Evolutionary conservation across 1,139 yeast species (phyloP), one percentile per base, ranked within the genome.

Genomic region (Eremothecium gossypii): DNA sequence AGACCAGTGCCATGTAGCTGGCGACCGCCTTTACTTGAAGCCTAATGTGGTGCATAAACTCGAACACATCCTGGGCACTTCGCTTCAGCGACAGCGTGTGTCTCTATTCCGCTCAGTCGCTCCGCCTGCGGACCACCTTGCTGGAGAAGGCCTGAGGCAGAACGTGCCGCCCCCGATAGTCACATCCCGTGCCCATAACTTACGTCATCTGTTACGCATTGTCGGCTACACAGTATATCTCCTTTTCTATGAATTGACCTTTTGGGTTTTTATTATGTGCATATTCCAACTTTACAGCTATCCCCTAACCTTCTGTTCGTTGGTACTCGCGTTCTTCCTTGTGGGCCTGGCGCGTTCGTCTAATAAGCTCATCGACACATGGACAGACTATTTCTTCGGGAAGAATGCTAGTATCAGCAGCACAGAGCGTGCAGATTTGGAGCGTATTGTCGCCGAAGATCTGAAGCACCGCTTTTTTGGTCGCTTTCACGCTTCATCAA

Each of bases 341-440:
- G 20, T 32, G 23, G 17, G 20, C 20, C 8, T 32, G 6, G 17
- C 17, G 20, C 20, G 35, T 4, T 32, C 35, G 17, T 20, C 17
- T n/a, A 13, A 20, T 7, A 14, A 10, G 23, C n/a, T 11, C 33
- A n/a, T 34, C n/a, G 29, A 34, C 10, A n/a, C 27, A 3, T 34
- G 37, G 37, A 10, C 27, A 9, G 37, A 34, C 29, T 34, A 10
- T 29, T 34, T 9, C 37, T 34, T 20, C 14, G 37, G 37, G 11
- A 10, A 17, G 4, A 29, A 34, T 20, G n/a, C 11, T 6, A n/a
- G 29, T 7, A 32, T 32, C n/a, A 23, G 7, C 8, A 29, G 20
- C 9, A 6, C 11, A 20, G 37, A 34, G 14, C 11, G 10, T 9
- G 29, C n/a, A 4, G 7, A 10, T 10, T 5, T 34, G 12, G 6